Base-by-base conservation (phyloP, 2,329 filamentous ascomycete genomes). In the Sporothrix mexicana region DNA sequence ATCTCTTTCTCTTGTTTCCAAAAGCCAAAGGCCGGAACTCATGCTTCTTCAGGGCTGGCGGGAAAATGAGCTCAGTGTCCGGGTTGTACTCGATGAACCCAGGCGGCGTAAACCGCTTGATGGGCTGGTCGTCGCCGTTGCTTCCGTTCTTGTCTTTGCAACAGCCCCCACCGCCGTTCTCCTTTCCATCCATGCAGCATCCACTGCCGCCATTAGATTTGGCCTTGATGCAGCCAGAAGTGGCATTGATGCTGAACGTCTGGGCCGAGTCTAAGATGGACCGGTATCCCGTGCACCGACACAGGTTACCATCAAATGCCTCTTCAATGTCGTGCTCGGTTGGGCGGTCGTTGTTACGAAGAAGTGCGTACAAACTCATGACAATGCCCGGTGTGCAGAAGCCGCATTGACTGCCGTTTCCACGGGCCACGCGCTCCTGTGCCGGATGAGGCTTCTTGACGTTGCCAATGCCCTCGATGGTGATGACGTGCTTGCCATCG, bases 301-400 rank as follows among this genome's bases (percentile, higher is more conserved):
- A 99, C 41, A 98, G 84, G 76, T 99, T 99, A 0, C 96, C 96
- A 80, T 99, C 96, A 78, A 98, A 98, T 0, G 95, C 95, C 83
- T 98, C 96, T 81, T 99, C 96, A 47, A 98, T 88, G 43, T 97
- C 93, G 77, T 93, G 89, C 78, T 95, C 90, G 2, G 90, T 91
- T 0, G 95, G 95, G 23, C 87, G 86, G 3, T 90, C 86, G 76
- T 95, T 92, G 79, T 98, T 98, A 74, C 96, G 88, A 45, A 99
- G 85, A 61, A 98, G 86, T 6, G 96, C 96, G 81, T 99, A 99
- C 72, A 98, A 82, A 80, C 95, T 98, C 93, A 98, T 98, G 75
- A 98, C 95, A 78, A 99, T 98, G 1, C 96, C 96, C 4, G 96
- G 96, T 0, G 96, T 98, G 79, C 96, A 99, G 83, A 99, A 99